phyloP scores from a whole-genome alignment of 257 asterid genomes.

The Solanum pinnatisectum region DNA sequence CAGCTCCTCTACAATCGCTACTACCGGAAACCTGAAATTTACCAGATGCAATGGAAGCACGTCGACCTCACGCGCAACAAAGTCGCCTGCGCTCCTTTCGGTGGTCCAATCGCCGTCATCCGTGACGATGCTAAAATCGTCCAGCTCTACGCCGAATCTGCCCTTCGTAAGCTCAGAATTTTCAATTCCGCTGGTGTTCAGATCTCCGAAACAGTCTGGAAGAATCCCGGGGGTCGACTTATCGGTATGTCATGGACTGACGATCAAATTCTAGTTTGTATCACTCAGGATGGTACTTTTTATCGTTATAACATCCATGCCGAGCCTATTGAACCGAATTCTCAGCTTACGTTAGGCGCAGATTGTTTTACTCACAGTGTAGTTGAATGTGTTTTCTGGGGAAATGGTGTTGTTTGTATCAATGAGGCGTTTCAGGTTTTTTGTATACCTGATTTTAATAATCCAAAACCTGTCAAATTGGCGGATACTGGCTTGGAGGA shows the following conservation, averaged over 20 bases:
- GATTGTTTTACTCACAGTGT: slow-evolving; percentile 69
- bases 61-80: slow-evolving; percentile 89
- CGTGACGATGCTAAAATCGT: slow-evolving; percentile 94
- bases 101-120: slow-evolving; percentile 92
- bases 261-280: slow-evolving; percentile 63
- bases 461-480: slow-evolving; percentile 49
- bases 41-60: slow-evolving; percentile 89
- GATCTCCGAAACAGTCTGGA: slow-evolving; percentile 77
- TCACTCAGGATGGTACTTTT: slow-evolving; percentile 82
- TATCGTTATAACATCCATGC: slow-evolving; percentile 67
- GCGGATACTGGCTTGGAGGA: slow-evolving; percentile 80
- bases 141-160: slow-evolving; percentile 89
- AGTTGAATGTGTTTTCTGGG: slow-evolving; percentile 87
- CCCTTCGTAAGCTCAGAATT: slow-evolving; percentile 82
- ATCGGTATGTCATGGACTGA: slow-evolving; percentile 87
- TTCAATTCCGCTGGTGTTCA: slow-evolving; percentile 82
- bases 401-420: slow-evolving; percentile 78
- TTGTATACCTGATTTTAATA: slow-evolving; percentile 69
- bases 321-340: slow-evolving; percentile 43
- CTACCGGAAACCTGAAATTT: slow-evolving; percentile 90
- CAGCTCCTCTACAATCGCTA: slow-evolving; percentile 83
- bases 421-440: slow-evolving; percentile 72
- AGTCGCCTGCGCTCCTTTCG: slow-evolving; percentile 90
- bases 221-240: slow-evolving; percentile 79
- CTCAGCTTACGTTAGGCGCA: slow-evolving; percentile 37